phyloP scores from a whole-genome alignment of 129 eudicot species.

The Mikania micrantha region DNA sequence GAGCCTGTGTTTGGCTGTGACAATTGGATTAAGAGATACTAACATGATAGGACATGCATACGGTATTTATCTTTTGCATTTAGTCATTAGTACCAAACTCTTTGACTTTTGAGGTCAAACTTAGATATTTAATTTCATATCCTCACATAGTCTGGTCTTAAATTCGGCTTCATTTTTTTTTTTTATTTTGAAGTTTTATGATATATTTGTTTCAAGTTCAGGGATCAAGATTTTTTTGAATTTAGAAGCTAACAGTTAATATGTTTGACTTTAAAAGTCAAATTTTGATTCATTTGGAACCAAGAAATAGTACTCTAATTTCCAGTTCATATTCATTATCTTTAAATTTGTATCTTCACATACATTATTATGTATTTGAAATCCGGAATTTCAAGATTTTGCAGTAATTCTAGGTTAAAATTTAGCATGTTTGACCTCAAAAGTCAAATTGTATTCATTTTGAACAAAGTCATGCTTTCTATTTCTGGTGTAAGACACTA shows the following conservation, averaged over 20 bases:
- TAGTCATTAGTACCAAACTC: neutral
- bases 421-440: neutral
- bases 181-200: too few relatives aligned
- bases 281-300: neutral
- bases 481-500: neutral
- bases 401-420: neutral
- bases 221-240: neutral
- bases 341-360: neutral
- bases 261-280: constrained; percentile 4
- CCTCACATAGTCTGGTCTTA: neutral
- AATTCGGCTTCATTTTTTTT: neutral
- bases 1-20: constrained; percentile 58
- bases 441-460: neutral
- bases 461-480: neutral
- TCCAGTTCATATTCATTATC: neutral
- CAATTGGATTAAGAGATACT: constrained; percentile 61
- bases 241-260: neutral
- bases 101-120: constrained; percentile 15
- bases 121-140: neutral
- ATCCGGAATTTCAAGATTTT: too few relatives aligned
- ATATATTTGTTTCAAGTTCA: neutral
- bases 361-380: too few relatives aligned
- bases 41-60: constrained; percentile 65
- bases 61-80: constrained; percentile 33
- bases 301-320: neutral